Base-by-base conservation (phyloP, 345 rosid genomes). In the Populus tremula region DNA sequence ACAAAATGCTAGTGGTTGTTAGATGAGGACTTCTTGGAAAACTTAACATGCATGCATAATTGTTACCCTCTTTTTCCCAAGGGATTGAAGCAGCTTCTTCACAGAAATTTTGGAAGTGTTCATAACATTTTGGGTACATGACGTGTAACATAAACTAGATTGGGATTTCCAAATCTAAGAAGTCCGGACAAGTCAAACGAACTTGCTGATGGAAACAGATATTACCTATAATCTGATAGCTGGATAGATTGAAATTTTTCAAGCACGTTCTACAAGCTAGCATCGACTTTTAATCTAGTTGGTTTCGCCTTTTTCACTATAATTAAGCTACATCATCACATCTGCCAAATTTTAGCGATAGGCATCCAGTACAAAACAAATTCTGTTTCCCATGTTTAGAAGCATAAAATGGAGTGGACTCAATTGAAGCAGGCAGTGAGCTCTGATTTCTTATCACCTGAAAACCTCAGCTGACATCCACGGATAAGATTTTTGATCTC, bases 1-100 rank as follows among this genome's bases (percentile, higher is more conserved):
- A 93, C 99, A 79, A 81, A 78, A 70, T 75, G 72, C 80, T 74
- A 69, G 76, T 78, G 53, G 84, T 81, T 79, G 90, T 86, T 70
- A 38, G 77, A 74, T 83, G 77, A 59, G 87, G 77, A 86, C 73
- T 86, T 78, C 69, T 83, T 66, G 69, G 74, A 76, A 66, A 73
- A 74, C 79, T 85, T 38, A 85, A 80, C 43, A 64, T 78, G 78
- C 77, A 70, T 77, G 82, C 80, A 79, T 74, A 74, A 72, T 84
- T 84, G 64, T 79, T 83, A 39, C 73, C 77, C 79, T 69, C 73
- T 39, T 77, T 79, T 67, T 77, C 0, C 36, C 45, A 41, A 2
- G 83, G 36, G 67, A 79, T 73, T 68, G 82, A 77, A 81, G 74
- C 71, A 81, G 78, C 84, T 73, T 82, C 82, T 83, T 43, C 67